Evolutionary conservation across 139 green algal species (phyloP).

Genomic region (Picochlorum costavermella): DNA sequence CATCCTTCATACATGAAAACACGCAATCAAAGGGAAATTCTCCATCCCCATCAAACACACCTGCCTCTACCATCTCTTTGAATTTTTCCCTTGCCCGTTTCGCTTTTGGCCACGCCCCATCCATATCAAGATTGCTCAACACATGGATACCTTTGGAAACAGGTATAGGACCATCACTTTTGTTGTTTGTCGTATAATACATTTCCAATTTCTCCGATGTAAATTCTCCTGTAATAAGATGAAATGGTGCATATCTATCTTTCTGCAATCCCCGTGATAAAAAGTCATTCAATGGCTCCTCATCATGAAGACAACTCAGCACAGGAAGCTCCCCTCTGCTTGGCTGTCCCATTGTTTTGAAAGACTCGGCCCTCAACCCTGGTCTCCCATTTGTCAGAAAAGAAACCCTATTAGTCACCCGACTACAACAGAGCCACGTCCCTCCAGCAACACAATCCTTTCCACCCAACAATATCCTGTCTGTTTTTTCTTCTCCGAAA

Average conservation of each 20-base stretch:
- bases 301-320: not conserved
- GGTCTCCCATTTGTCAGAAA: conserved; percentile 6
- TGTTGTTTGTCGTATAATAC: not conserved
- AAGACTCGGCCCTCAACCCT: too few species aligned
- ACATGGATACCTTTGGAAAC: conserved; percentile 17
- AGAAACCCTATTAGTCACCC: conserved; percentile 1
- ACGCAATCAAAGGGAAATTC: not conserved
- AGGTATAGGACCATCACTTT: not conserved
- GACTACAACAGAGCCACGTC: conserved; percentile 17
- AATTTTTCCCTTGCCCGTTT: not conserved
- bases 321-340: not conserved
- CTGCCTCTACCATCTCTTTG: not conserved
- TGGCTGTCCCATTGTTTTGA: too few species aligned
- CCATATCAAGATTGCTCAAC: conserved; percentile 16
- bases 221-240: not conserved
- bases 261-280: not conserved
- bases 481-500: not conserved
- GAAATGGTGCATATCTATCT: not conserved
- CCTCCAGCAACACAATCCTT: conserved; percentile 9
- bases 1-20: too few species aligned
- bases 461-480: conserved; percentile 4
- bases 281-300: not conserved
- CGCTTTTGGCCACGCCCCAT: conserved; percentile 22
- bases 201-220: not conserved
- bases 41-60: not conserved